A percentile compares a stretch with the other conserved stretches of the same genome.
Conservation (phyloP, 2,329 filamentous ascomycete species). For the Ophiostoma sp. region DNA sequence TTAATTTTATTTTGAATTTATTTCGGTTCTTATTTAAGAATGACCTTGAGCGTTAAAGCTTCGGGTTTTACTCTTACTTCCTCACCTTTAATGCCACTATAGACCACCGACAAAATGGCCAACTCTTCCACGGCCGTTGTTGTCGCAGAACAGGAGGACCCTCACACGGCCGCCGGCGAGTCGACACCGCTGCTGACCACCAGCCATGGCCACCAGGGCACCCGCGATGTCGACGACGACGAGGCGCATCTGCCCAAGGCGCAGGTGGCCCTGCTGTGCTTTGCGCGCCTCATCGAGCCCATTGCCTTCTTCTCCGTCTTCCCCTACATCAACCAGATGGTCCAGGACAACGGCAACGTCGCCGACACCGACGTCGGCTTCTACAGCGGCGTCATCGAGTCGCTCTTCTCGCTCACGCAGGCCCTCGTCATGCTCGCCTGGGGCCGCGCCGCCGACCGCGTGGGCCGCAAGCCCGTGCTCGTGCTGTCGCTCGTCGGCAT, state of each 20-base stretch:
- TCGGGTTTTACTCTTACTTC: neutral
- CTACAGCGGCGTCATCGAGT: slow-evolving; percentile 70
- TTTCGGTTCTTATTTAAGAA: neutral
- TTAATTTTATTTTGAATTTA: neutral
- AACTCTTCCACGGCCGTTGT: neutral
- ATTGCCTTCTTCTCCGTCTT: slow-evolving; percentile 81
- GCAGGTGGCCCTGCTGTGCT: slow-evolving; percentile 71
- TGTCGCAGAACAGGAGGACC: slow-evolving; percentile 2
- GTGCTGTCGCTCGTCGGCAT: slow-evolving; percentile 62
- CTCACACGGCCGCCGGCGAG: slow-evolving; percentile 15
- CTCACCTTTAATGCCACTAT: neutral
- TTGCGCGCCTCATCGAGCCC: slow-evolving; percentile 66
- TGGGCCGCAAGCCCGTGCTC: slow-evolving; percentile 37
- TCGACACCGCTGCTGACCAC: slow-evolving; percentile 31
- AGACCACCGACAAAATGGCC: neutral
- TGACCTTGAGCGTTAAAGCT: neutral
- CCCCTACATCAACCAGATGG: slow-evolving; percentile 75
- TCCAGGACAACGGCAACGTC: slow-evolving; percentile 59
- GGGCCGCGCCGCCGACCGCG: slow-evolving; percentile 61
- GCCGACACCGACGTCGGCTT: slow-evolving; percentile 66
- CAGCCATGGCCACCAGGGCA: slow-evolving; percentile 7
- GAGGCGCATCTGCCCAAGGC: slow-evolving; percentile 42
- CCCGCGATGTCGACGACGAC: neutral
- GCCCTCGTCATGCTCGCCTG: slow-evolving; percentile 73
- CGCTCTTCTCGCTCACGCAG: slow-evolving; percentile 68